Percentiles rank a stretch among this genome's conserved stretches.
phyloP scores from a whole-genome alignment of 129 eudicot genomes.

The Rutidosis leptorrhynchoides region DNA sequence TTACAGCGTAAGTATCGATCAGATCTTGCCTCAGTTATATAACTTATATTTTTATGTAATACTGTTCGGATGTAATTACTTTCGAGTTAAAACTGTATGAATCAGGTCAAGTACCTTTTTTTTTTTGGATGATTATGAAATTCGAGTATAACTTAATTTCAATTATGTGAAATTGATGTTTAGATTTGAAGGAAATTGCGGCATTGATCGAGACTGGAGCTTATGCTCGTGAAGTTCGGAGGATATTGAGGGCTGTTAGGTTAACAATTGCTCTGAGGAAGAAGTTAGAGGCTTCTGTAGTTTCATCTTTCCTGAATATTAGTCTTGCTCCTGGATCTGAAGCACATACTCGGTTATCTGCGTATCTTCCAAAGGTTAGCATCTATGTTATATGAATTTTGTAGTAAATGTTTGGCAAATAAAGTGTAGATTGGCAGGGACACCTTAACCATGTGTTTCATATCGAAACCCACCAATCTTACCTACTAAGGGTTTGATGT shows the following conservation, averaged over 20 bases:
- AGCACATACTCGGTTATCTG: slow-evolving; percentile 35
- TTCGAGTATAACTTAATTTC: no score
- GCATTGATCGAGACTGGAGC: slow-evolving; percentile 90
- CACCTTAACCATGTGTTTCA: no score
- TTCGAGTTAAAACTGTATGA: slow-evolving; percentile 11
- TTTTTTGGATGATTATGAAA: neutral
- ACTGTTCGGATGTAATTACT: neutral
- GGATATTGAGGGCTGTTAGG: slow-evolving; percentile 80
- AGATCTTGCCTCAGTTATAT: neutral
- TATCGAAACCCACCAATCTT: no score
- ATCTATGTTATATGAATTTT: neutral
- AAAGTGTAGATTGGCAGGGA: no score
- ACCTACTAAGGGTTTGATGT: no score
- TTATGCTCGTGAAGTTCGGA: slow-evolving; percentile 74
- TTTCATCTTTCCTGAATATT: slow-evolving; percentile 32
- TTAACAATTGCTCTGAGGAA: slow-evolving; percentile 66
- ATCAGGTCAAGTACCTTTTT: neutral
- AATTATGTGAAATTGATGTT: slow-evolving; percentile 24
- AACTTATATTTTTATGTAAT: neutral
- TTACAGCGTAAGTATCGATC: slow-evolving; percentile 55
- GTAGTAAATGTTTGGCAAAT: neutral
- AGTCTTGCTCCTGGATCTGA: slow-evolving; percentile 45
- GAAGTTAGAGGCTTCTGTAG: slow-evolving; percentile 31
- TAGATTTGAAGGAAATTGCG: slow-evolving; percentile 85
- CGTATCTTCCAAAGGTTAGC: slow-evolving; percentile 65